Evolutionary conservation across 257 asterid species (phyloP).

Genomic region (Primulina huaijiensis): DNA sequence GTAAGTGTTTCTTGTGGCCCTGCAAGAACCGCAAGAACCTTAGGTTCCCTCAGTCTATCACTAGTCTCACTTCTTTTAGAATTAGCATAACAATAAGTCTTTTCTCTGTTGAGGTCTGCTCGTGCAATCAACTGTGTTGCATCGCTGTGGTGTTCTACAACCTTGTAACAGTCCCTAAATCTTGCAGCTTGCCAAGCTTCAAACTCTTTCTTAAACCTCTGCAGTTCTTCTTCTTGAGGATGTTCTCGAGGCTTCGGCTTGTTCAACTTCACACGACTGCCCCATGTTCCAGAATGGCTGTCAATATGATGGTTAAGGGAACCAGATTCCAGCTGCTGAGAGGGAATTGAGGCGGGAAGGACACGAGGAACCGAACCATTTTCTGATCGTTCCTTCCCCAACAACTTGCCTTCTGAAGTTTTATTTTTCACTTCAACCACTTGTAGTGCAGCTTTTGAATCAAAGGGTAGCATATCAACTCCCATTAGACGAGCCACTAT

Average conservation of each 20-base stretch:
- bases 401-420: conserved; percentile 30
- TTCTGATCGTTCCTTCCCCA: conserved; percentile 31
- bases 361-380: conserved; percentile 36
- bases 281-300: conserved; percentile 33
- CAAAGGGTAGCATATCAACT: conserved; percentile 71
- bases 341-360: conserved; percentile 32
- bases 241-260: conserved; percentile 80
- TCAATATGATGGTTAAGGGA: conserved; percentile 35
- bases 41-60: conserved; percentile 31
- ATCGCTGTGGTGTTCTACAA: conserved; percentile 43
- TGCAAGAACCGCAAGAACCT: conserved; percentile 25
- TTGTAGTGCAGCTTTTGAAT: conserved; percentile 38
- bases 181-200: conserved; percentile 90
- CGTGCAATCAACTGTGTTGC: conserved; percentile 73
- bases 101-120: conserved; percentile 77
- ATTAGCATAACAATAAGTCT: conserved; percentile 51
- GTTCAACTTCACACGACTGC: conserved; percentile 29
- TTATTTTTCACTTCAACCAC: conserved; percentile 34
- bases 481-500: conserved; percentile 99
- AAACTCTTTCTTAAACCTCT: conserved; percentile 90
- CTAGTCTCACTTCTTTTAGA: conserved; percentile 33
- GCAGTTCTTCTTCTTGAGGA: conserved; percentile 96
- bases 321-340: conserved; percentile 38
- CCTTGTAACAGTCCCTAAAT: conserved; percentile 58
- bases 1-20: conserved; percentile 33